Percentiles rank a stretch among this genome's conserved stretches.
Conservation (phyloP, 208 protist species). For the Leishmania braziliensis region DNA sequence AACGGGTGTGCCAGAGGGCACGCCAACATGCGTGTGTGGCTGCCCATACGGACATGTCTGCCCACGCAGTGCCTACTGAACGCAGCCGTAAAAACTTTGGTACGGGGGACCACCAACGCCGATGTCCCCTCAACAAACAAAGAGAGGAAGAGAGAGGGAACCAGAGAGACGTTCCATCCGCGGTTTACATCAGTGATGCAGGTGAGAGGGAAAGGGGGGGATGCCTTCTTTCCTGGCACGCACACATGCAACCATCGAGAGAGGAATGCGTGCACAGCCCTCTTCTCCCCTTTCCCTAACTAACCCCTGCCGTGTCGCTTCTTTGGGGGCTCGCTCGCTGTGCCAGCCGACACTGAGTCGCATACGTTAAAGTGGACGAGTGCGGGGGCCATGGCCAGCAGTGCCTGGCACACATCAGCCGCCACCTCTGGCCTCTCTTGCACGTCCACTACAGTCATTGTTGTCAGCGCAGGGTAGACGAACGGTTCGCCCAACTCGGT, state of each 20-base stretch:
- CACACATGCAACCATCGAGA: background rate
- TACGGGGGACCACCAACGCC: background rate
- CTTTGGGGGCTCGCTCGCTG: constrained; percentile 24
- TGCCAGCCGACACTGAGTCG: constrained; percentile 51
- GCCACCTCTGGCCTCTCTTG: constrained; percentile 37
- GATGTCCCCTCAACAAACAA: background rate
- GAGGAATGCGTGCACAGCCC: background rate
- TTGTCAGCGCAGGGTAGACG: constrained; percentile 50
- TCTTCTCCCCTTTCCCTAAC: background rate
- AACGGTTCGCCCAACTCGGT: constrained; percentile 30
- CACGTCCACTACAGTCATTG: constrained; percentile 68
- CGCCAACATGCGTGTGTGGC: background rate
- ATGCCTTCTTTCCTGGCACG: background rate
- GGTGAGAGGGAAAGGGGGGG: background rate
- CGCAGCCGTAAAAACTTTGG: background rate
- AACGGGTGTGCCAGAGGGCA: background rate
- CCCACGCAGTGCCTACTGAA: background rate
- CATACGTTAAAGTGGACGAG: constrained; percentile 67
- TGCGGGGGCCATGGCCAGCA: constrained; percentile 49
- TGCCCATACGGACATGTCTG: background rate
- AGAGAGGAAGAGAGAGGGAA: background rate
- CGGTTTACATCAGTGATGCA: background rate
- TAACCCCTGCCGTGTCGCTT: constrained; percentile 16
- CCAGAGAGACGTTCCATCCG: background rate
- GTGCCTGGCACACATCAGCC: constrained; percentile 42